These are phyloP conservation scores for Sporothrix mexicana DNA, from an alignment of 2,329 filamentous ascomycete genomes.

Conservation along the genomic window DNA sequence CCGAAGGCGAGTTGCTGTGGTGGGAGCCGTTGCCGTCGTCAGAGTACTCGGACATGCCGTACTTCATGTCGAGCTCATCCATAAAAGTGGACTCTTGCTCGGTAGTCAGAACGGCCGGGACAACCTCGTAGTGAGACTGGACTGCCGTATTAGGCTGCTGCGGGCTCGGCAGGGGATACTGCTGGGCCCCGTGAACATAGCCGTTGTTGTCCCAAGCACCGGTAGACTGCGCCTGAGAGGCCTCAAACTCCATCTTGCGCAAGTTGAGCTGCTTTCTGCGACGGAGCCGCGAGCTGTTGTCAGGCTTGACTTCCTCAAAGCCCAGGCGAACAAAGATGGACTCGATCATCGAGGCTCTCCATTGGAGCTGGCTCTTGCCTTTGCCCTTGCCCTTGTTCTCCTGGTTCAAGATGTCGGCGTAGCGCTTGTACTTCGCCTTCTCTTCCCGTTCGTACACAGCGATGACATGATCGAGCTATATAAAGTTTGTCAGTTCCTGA, in stretches of 20 bases:
- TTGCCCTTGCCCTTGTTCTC: not conserved
- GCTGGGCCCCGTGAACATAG: not conserved
- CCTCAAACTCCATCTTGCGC: too few species aligned
- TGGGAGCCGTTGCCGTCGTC: not conserved
- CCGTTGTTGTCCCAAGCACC: not conserved
- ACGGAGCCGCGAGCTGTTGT: not conserved
- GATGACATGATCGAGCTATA: not conserved
- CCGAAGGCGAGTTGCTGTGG: constrained; percentile 7
- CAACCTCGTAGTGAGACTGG: not conserved
- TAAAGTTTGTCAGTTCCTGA: not conserved
- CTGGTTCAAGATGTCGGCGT: not conserved
- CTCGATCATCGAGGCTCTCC: not conserved
- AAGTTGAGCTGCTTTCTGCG: not conserved
- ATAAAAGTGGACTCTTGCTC: not conserved
- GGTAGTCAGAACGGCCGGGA: not conserved
- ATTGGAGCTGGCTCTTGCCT: not conserved
- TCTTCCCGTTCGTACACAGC: not conserved
- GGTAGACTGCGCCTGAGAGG: not conserved
- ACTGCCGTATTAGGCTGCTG: not conserved
- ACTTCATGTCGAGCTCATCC: not conserved
- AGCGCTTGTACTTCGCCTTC: constrained; percentile 6
- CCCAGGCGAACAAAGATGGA: not conserved
- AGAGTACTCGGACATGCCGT: not conserved
- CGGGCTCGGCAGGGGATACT: not conserved
- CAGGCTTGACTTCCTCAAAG: not conserved